Conservation (phyloP, 208 protist species). For the Trypanosoma platydactyli region DNA sequence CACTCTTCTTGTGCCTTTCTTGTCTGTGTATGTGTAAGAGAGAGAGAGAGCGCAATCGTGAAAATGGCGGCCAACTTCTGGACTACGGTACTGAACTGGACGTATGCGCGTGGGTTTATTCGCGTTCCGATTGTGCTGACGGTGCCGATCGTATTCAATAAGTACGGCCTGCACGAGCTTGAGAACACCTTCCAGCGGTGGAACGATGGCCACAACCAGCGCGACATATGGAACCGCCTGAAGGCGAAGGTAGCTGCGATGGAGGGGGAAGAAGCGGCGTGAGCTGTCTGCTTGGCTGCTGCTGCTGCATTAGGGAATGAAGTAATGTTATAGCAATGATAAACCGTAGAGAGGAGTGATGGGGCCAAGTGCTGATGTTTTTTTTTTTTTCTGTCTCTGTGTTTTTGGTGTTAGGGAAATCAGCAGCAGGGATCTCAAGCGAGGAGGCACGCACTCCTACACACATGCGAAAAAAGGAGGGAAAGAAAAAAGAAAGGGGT, state of each 20-base stretch:
- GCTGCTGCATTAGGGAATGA: too few relatives aligned
- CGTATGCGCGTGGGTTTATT: conserved; percentile 81
- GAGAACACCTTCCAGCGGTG: conserved; percentile 70
- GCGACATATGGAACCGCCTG: conserved; percentile 84
- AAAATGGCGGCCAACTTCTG: conserved; percentile 50
- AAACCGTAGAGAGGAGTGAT: not conserved
- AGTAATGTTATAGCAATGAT: not conserved
- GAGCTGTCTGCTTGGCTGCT: not conserved
- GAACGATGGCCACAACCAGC: conserved; percentile 86
- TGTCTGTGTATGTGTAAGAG: not conserved
- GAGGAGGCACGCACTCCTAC: too few relatives aligned
- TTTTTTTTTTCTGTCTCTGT: conserved; percentile 5
- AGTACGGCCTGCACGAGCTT: conserved; percentile 70
- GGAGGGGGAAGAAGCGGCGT: conserved; percentile 22
- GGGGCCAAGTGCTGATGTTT: not conserved
- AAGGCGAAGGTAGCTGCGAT: conserved; percentile 68
- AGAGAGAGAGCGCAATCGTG: not conserved
- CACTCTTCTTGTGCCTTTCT: not conserved
- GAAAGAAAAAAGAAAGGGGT: not conserved
- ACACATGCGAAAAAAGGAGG: too few relatives aligned
- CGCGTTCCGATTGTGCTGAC: conserved; percentile 77
- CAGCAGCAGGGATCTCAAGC: too few relatives aligned
- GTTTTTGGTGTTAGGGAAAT: not conserved
- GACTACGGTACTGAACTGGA: conserved; percentile 81
- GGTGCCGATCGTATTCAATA: conserved; percentile 84